Percentiles rank a stretch among this genome's conserved stretches.
Conservation (phyloP, 73 alveolate genomes). For the Tetrahymena borealis region DNA sequence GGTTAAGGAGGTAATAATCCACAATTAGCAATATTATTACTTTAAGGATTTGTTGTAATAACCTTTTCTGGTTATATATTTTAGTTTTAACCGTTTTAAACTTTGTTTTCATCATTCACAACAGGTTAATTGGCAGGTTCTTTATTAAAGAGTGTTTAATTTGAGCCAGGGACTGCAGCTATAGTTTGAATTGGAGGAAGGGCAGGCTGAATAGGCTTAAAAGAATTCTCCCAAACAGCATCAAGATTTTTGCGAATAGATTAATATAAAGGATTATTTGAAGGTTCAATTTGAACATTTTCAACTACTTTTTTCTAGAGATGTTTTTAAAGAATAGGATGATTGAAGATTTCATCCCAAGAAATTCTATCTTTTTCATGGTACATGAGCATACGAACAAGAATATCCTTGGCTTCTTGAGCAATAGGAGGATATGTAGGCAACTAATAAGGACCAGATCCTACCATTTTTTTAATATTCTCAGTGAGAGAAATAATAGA, state of each 20-base stretch:
- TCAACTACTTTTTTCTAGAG: neutral
- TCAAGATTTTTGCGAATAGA: neutral
- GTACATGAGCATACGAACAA: slow-evolving; percentile 9
- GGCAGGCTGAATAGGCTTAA: neutral
- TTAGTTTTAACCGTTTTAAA: neutral
- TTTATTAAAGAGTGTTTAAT: neutral
- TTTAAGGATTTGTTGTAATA: neutral
- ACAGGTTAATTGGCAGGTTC: neutral
- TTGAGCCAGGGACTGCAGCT: neutral
- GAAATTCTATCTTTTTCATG: slow-evolving; percentile 23
- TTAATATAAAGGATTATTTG: neutral
- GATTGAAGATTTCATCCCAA: slow-evolving; percentile 40
- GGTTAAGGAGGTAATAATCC: neutral
- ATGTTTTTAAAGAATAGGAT: neutral
- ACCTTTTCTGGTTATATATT: neutral
- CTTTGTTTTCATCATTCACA: neutral
- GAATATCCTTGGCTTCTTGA: slow-evolving; percentile 15
- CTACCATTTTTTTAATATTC: slow-evolving; percentile 15
- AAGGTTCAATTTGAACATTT: neutral
- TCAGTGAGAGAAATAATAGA: slow-evolving; percentile 8
- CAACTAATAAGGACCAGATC: slow-evolving; percentile 15
- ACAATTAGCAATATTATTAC: neutral
- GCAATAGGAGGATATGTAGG: slow-evolving; percentile 29
- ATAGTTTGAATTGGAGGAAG: neutral
- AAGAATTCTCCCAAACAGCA: neutral